Evolutionary conservation across 805 yeast species (phyloP).

Genomic region (Metschnikowia koreensis): DNA sequence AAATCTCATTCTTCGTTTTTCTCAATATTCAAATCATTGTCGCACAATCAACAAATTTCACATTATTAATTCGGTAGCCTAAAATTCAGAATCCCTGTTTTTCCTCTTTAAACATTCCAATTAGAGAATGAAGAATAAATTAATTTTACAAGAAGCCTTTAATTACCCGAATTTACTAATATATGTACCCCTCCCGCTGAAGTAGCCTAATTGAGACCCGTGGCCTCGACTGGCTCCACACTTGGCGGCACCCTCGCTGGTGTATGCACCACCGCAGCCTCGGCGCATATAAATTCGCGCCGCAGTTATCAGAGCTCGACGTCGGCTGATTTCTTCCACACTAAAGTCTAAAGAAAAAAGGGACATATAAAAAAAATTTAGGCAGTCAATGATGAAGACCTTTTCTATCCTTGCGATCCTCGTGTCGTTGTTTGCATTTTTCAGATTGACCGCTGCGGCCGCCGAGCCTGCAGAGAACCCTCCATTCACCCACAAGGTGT

Average conservation of each 20-base stretch:
- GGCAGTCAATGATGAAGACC: conserved; percentile 14
- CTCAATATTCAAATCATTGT: not conserved
- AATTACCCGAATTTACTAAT: not conserved
- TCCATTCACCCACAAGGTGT: conserved; percentile 73
- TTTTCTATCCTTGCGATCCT: conserved; percentile 15
- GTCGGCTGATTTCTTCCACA: not conserved
- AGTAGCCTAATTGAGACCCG: not conserved
- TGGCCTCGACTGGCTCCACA: not conserved
- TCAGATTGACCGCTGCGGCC: conserved; percentile 11
- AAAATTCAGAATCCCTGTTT: not conserved
- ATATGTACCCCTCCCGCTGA: not conserved
- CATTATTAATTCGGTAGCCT: not conserved
- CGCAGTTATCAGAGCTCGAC: not conserved
- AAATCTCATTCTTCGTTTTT: not conserved
- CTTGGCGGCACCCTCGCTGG: not conserved
- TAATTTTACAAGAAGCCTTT: no score
- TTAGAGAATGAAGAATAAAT: no score
- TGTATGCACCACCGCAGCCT: conserved; percentile 5
- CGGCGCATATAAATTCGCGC: not conserved
- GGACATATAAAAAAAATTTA: no score
- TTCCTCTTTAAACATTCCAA: no score
- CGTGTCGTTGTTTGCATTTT: conserved; percentile 13
- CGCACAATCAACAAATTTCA: not conserved
- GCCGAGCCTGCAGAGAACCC: conserved; percentile 41
- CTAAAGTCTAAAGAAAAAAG: not conserved